These are phyloP conservation scores for Bimuria novae-zelandiae DNA, from an alignment of 2,329 filamentous ascomycete species.

Conservation along the genomic window DNA sequence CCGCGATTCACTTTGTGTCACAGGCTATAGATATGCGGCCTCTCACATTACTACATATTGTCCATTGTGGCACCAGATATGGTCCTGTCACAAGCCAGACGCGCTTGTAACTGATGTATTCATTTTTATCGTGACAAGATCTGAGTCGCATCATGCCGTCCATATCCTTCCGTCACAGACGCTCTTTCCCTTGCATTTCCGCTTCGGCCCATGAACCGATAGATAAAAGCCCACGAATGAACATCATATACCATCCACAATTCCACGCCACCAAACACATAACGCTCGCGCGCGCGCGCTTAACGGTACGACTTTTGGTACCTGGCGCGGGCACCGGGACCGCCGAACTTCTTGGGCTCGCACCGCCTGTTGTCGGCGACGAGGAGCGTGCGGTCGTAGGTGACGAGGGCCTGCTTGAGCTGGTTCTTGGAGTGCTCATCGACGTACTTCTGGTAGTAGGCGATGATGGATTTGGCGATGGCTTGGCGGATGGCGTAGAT, in stretches of 20 bases:
- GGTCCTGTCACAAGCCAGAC: conserved; percentile 14
- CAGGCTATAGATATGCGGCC: neutral
- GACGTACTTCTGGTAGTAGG: conserved; percentile 99
- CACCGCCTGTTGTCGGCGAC: conserved; percentile 99
- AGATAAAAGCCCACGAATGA: conserved; percentile 43
- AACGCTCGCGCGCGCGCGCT: conserved; percentile 41
- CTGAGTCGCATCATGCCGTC: conserved; percentile 29
- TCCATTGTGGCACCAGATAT: neutral
- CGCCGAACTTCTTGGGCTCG: conserved; percentile 98
- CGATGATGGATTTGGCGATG: conserved; percentile 93
- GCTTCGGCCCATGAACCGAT: conserved; percentile 36
- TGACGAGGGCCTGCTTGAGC: conserved; percentile 94
- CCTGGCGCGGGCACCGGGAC: conserved; percentile 90
- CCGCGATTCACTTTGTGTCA: too few relatives aligned
- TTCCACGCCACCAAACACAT: conserved; percentile 3
- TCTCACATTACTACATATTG: too few relatives aligned
- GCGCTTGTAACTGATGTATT: conserved; percentile 46
- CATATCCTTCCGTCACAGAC: conserved; percentile 32
- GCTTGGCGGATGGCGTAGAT: conserved; percentile 99
- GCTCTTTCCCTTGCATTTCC: conserved; percentile 23
- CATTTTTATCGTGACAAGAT: conserved; percentile 48
- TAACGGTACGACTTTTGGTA: conserved; percentile 99
- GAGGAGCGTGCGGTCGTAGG: conserved; percentile 96
- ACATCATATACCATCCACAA: conserved; percentile 39
- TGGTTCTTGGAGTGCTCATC: conserved; percentile 99